Percentiles rank a stretch among this genome's conserved stretches.
Conservation (phyloP, 2,329 filamentous ascomycete species). For the Curvularia spicifera region DNA sequence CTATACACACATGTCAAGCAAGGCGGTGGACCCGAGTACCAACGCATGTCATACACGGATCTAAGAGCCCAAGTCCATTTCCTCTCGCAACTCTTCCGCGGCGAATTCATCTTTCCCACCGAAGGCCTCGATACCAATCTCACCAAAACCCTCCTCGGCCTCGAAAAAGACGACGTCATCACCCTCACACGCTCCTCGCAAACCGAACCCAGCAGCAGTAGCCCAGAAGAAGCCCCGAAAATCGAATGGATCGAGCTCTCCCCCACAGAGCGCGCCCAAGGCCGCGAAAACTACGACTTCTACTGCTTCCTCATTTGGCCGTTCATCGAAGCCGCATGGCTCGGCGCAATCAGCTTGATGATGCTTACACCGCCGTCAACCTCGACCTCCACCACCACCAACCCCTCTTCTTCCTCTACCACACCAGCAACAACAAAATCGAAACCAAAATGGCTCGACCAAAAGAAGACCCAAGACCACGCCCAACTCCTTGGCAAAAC, state of each 20-base stretch:
- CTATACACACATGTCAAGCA: conserved; percentile 92
- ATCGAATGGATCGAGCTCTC: conserved; percentile 76
- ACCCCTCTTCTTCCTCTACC: neutral
- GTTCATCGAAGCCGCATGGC: conserved; percentile 93
- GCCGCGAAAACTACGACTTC: conserved; percentile 95
- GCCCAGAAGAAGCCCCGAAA: neutral
- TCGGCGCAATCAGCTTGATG: conserved; percentile 86
- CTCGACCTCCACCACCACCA: conserved; percentile 35
- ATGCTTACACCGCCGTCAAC: conserved; percentile 75
- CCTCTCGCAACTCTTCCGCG: conserved; percentile 86
- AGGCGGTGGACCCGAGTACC: conserved; percentile 81
- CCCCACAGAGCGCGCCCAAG: conserved; percentile 74
- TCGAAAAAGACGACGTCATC: conserved; percentile 82
- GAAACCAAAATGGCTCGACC: conserved; percentile 70
- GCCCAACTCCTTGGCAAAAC: conserved; percentile 91
- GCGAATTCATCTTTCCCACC: conserved; percentile 95
- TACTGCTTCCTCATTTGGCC: conserved; percentile 99
- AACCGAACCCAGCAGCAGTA: conserved; percentile 46
- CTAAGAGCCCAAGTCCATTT: conserved; percentile 83
- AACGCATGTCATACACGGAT: conserved; percentile 77
- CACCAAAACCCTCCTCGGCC: conserved; percentile 74
- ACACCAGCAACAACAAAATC: conserved; percentile 18
- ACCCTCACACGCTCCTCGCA: conserved; percentile 61
- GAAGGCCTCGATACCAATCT: conserved; percentile 83
- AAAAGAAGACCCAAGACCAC: conserved; percentile 77